Percentiles rank a stretch among this genome's conserved stretches.
These are phyloP conservation scores for Aspergillus jensenii DNA, from an alignment of 2,329 filamentous ascomycete species.

Conservation along the genomic window DNA sequence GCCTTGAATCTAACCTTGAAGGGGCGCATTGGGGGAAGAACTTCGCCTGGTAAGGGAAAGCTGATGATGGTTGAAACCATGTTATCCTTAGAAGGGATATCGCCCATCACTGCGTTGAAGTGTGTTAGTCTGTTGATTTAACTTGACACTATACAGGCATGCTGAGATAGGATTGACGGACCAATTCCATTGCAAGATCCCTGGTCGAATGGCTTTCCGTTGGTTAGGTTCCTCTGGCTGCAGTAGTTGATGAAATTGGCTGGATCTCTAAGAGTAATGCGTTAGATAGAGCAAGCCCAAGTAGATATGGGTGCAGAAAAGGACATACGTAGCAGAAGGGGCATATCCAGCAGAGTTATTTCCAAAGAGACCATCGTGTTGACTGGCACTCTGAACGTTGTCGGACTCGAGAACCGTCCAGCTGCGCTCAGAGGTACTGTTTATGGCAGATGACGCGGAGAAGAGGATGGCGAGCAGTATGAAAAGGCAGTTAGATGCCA, in stretches of 20 bases:
- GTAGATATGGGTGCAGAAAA: neutral
- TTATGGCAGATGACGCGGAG: neutral
- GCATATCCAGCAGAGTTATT: constrained; percentile 4
- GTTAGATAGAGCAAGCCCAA: too few species aligned
- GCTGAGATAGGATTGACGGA: neutral
- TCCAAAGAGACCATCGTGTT: constrained; percentile 2
- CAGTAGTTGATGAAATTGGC: constrained; percentile 12
- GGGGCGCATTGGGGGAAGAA: neutral
- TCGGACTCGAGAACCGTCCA: constrained; percentile 4
- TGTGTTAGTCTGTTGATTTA: neutral
- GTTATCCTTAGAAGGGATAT: constrained; percentile 2
- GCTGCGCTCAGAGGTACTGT: neutral
- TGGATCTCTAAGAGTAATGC: neutral
- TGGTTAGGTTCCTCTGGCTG: neutral
- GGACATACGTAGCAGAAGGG: constrained; percentile 3
- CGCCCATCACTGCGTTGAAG: constrained; percentile 5
- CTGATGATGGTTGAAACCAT: constrained; percentile 11
- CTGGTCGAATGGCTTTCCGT: neutral
- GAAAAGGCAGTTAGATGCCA: neutral
- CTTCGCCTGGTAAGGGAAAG: neutral
- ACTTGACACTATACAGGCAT: too few species aligned
- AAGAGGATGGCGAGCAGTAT: neutral
- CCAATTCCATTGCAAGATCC: constrained; percentile 7
- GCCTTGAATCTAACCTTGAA: constrained; percentile 1
- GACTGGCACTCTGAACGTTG: constrained; percentile 7